Percentiles rank a stretch among this genome's conserved stretches.
Evolutionary conservation across 208 protist species (phyloP).

Genomic region (Acanthamoeba sp.): DNA sequence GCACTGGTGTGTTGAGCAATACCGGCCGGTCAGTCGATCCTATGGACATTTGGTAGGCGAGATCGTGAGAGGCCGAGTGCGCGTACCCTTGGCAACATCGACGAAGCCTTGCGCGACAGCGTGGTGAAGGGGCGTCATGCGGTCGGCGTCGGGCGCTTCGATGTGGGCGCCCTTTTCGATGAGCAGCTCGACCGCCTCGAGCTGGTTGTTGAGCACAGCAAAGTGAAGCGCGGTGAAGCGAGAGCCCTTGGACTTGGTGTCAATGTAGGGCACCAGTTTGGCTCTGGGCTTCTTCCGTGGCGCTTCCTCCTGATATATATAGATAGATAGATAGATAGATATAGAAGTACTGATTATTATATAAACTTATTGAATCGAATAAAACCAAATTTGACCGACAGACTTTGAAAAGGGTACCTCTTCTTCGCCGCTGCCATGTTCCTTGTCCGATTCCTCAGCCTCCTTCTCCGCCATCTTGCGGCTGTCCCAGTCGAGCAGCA

Average conservation of each 20-base stretch:
- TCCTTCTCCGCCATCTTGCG: not conserved
- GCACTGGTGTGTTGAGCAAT: not conserved
- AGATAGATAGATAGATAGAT: not conserved
- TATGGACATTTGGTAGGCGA: not conserved
- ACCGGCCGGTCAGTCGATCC: not conserved
- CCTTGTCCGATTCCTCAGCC: not conserved
- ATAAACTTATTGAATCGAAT: not conserved
- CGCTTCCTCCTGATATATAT: not conserved
- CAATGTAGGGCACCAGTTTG: conserved; percentile 9
- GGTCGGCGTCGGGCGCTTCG: not conserved
- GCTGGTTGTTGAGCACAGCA: conserved; percentile 35
- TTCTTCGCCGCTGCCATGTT: not conserved
- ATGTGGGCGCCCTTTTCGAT: conserved; percentile 6
- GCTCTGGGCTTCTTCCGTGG: not conserved
- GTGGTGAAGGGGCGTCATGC: not conserved
- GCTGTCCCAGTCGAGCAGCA: conserved; percentile 35
- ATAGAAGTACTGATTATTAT: not conserved
- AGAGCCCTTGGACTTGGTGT: not conserved
- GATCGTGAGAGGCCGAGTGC: not conserved
- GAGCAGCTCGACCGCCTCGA: not conserved
- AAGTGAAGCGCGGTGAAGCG: not conserved
- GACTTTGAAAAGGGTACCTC: not conserved
- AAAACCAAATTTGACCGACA: not conserved
- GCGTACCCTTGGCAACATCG: conserved; percentile 12
- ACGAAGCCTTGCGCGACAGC: not conserved